Evolutionary conservation across 1,284 basidiomycete species (phyloP), one percentile per base, ranked within the genome.

Genomic region (Puccinia brachypodii): DNA sequence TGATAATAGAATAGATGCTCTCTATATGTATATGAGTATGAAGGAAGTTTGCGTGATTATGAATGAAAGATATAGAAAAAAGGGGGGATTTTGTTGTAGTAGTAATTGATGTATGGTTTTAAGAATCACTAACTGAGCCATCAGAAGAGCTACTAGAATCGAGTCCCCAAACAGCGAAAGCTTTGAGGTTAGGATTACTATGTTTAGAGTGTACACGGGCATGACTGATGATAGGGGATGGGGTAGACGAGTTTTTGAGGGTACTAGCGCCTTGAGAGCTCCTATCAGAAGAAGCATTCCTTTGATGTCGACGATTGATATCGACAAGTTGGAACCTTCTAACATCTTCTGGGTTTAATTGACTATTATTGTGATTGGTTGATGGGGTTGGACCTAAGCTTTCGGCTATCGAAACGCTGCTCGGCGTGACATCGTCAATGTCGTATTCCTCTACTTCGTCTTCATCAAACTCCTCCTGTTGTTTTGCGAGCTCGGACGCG

Each of bases 361-460:
- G 47, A 7, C 11, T n/a, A 22, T 7, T 6, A 50, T 42, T 68
- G n/a, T n/a, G n/a, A n/a, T n/a, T 31, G 74, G 44, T 3, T 31
- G 7, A 47, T 28, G 69, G 28, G n/a, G 64, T 36, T 3, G 38
- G 36, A 9, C 40, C 64, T 7, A 28, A 44, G 36, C 36, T 40
- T 31, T 47, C 44, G 16, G 31, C 40, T 6, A 33, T 4, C 3
- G 44, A 11, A 16, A 9, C 38, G 42, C 9, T 31, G 56, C n/a
- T 72, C 69, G 44, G 62, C 22, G 47, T 9, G 40, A 66, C 33
- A 64, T 96, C 94, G 85, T 95, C 93, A 81, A 96, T 96, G 86
- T 97, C 95, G 86, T 91, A 96, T 53, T 74, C 33, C 14, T 74
- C 72, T 13, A 89, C 53, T n/a, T 69, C 76, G 25, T 69, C 89